Base-by-base conservation (phyloP, 75 land plant genomes). In the Gnetum montanum region DNA sequence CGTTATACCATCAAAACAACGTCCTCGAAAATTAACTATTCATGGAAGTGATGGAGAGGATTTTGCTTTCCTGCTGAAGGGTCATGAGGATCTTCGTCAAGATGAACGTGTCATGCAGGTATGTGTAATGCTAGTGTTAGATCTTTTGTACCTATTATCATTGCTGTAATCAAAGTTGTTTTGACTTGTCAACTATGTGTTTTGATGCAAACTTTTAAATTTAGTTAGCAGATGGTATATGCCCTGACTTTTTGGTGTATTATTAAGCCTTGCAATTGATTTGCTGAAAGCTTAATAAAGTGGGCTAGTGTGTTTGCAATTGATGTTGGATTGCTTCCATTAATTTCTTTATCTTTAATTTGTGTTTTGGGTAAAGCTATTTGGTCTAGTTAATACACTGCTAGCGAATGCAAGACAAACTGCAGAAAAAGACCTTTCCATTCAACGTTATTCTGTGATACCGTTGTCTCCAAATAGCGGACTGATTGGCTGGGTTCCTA, bases 71-170 rank as follows among this genome's bases (percentile, higher is more conserved):
- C 68, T 95, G 60, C 72, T 95, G 7, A 95, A 95, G 64, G 99
- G 99, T 24, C 99, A 95, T 61, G 99, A 95, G 53, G 99, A 95
- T 59, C 61, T 95, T 49, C 84, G 99, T 3, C 99, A 95, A 63
- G 99, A 95, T 79, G 99, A 95, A 52, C 91, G 99, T 57, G 99
- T 95, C 26, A 95, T 95, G 99, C 99, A 95, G 99, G 99, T 95
- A 37, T 15, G 59, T 5, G 33, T n/a, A n/a, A n/a, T n/a, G n/a
- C n/a, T n/a, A n/a, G n/a, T n/a, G n/a, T 24, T 4, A 4, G 8
- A 48, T 34, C 15, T 20, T 12, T 35, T 19, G 18, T 2, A 35
- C 20, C 7, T 53, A 18, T 0, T 19, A 20, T 19, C 20, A 0
- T 1, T 53, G 55, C 4, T 53, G 4, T 3, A 6, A 3, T 18